These are phyloP conservation scores for Cladochytrium replicatum DNA, from an alignment of 192 early-diverging fungal genomes.

Conservation along the genomic window DNA sequence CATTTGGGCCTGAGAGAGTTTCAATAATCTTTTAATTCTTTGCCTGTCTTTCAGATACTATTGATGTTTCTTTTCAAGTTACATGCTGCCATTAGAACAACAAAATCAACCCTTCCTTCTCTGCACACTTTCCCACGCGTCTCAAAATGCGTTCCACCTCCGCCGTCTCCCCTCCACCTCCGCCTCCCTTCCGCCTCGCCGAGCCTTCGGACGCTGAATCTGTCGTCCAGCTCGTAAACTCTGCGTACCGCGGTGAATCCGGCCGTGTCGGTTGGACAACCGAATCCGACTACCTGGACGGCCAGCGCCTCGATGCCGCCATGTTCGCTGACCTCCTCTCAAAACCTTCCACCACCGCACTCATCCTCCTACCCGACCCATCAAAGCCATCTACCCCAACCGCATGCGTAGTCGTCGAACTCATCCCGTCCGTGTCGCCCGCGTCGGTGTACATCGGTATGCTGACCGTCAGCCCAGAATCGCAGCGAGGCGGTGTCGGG, in stretches of 20 bases:
- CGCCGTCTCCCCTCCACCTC: too few relatives aligned
- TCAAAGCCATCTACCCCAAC: not conserved
- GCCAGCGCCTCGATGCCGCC: not conserved
- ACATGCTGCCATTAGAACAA: too few relatives aligned
- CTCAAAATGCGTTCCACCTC: too few relatives aligned
- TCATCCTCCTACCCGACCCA: too few relatives aligned
- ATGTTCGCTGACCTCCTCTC: slow-evolving; percentile 2
- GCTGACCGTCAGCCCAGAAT: not conserved
- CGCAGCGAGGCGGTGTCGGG: too few relatives aligned
- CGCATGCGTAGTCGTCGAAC: slow-evolving; percentile 5
- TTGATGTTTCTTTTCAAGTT: too few relatives aligned
- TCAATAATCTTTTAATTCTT: too few relatives aligned
- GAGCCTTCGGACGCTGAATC: not conserved
- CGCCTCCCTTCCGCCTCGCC: too few relatives aligned
- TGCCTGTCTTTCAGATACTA: too few relatives aligned
- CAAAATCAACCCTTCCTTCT: too few relatives aligned
- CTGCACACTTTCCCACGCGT: too few relatives aligned
- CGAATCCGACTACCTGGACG: slow-evolving; percentile 2
- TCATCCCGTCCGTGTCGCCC: not conserved
- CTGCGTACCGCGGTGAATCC: slow-evolving; percentile 1
- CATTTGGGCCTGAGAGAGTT: too few relatives aligned
- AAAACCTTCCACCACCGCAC: not conserved
- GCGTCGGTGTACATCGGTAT: slow-evolving; percentile 1
- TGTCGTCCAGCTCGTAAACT: slow-evolving; percentile 6
- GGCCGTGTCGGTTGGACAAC: slow-evolving; percentile 3